Conservation (phyloP, 75 land plant genomes). For the Adiantum capillusveneris region DNA sequence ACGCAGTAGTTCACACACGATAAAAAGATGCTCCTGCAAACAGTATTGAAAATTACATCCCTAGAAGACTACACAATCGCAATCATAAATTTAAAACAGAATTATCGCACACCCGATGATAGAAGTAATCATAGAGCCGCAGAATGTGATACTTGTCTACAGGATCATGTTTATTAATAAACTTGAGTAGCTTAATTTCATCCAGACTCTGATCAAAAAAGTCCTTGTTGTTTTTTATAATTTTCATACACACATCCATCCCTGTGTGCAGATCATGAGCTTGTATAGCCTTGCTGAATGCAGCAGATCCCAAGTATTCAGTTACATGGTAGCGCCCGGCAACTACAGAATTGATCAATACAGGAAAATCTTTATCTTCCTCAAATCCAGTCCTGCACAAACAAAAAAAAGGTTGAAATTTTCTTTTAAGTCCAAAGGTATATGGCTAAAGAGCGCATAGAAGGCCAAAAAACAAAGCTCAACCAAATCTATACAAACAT, state of each 20-base stretch:
- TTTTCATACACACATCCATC: conserved; percentile 93
- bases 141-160: conserved; percentile 81
- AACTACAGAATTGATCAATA: conserved; percentile 67
- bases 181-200: conserved; percentile 93
- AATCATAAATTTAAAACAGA: background rate
- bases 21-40: conserved; percentile 93
- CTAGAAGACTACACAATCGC: too few relatives aligned
- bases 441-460: too few relatives aligned
- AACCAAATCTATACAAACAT: too few relatives aligned
- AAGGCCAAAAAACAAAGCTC: too few relatives aligned
- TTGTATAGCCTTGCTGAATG: conserved; percentile 96
- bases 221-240: conserved; percentile 96
- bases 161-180: conserved; percentile 92
- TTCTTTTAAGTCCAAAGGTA: too few relatives aligned
- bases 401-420: too few relatives aligned
- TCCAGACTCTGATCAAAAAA: conserved; percentile 99
- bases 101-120: conserved; percentile 62
- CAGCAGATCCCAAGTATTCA: conserved; percentile 97
- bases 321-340: conserved; percentile 92
- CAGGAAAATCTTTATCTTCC: conserved; percentile 82
- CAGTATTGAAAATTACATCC: background rate
- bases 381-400: conserved; percentile 93
- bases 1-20: conserved; percentile 88
- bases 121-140: conserved; percentile 97
- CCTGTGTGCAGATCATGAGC: conserved; percentile 94